Percentiles rank a stretch among this genome's conserved stretches.
Evolutionary conservation across 208 protist genomes (phyloP).

Genomic region (Herpetomonas samuelpessoai): DNA sequence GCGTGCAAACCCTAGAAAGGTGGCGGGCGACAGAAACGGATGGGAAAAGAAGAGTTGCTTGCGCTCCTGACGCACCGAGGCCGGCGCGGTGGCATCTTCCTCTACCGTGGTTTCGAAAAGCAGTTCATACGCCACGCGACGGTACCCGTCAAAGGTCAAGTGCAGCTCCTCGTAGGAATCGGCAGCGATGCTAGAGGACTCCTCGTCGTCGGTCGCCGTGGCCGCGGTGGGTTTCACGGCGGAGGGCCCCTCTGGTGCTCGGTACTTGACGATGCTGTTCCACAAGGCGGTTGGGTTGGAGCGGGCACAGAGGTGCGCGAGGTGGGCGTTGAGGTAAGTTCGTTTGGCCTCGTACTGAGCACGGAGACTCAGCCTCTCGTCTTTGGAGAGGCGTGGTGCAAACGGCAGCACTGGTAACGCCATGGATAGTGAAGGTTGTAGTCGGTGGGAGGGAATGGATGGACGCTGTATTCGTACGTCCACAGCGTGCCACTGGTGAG

Average conservation of each 20-base stretch:
- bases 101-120: slow-evolving; percentile 60
- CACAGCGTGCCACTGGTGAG: too few relatives aligned
- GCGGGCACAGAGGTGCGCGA: slow-evolving; percentile 50
- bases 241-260: not conserved
- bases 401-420: slow-evolving; percentile 21
- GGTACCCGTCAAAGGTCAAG: slow-evolving; percentile 69
- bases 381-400: slow-evolving; percentile 9
- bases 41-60: slow-evolving; percentile 75
- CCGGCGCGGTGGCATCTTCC: slow-evolving; percentile 25
- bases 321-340: slow-evolving; percentile 38
- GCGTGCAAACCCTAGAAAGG: slow-evolving; percentile 73
- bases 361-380: slow-evolving; percentile 25
- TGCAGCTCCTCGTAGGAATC: slow-evolving; percentile 69
- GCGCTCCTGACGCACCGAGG: slow-evolving; percentile 27
- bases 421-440: too few relatives aligned
- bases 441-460: too few relatives aligned
- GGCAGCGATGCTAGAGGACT: slow-evolving; percentile 13
- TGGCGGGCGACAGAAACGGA: slow-evolving; percentile 83
- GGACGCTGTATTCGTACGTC: too few relatives aligned
- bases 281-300: slow-evolving; percentile 76
- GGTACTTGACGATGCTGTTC: slow-evolving; percentile 62
- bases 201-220: not conserved
- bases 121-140: slow-evolving; percentile 65
- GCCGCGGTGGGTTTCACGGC: not conserved
- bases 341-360: slow-evolving; percentile 45